Evolutionary conservation across 1,284 basidiomycete species (phyloP), one percentile per base, ranked within the genome.

Genomic region (Pascua guehoae): DNA sequence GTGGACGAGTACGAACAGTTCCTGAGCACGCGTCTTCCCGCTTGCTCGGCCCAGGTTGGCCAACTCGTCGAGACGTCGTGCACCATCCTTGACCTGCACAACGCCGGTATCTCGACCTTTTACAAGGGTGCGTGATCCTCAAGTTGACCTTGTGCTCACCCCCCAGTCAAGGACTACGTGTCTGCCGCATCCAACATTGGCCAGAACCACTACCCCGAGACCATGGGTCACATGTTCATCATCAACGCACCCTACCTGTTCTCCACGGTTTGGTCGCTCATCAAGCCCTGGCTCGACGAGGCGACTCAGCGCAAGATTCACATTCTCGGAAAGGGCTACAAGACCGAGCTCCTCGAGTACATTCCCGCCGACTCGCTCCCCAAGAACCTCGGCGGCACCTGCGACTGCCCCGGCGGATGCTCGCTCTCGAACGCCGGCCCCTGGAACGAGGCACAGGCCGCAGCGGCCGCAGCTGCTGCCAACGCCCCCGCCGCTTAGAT

Each of bases 21-120:
- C 81, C 80, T 91, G 64, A 78, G 76, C 39, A 81, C 86, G 54
- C 88, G 92, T 45, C 83, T 97, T 40, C 91, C 93, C 41, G 90
- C 91, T 5, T 94, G 90, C 79, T 68, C 67, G 1, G 78, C 79
- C 41, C 81, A 84, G 8, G 76, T 81, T 53, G 91, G 91, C 3
- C 86, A 94, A 76, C 86, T 91, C 57, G 87, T 98, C 74, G 94
- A 98, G 80, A 98, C 94, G n/a, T 91, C 86, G 57, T 98, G 94
- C 85, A 98, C 95, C 58, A 95, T 98, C 81, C 85, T 98, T 79
- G 95, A 98, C 76, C 84, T 98, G 60, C 78, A 86, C 58, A 84
- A 85, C 72, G 92, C 96, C 54, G 86, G 88, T 36, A 76, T 98
- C 64, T 80, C 83, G 60, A 86, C 85, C 72, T 98, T 97, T 76